Conservation (phyloP, 306 rosid species). For the Betula pendula region DNA sequence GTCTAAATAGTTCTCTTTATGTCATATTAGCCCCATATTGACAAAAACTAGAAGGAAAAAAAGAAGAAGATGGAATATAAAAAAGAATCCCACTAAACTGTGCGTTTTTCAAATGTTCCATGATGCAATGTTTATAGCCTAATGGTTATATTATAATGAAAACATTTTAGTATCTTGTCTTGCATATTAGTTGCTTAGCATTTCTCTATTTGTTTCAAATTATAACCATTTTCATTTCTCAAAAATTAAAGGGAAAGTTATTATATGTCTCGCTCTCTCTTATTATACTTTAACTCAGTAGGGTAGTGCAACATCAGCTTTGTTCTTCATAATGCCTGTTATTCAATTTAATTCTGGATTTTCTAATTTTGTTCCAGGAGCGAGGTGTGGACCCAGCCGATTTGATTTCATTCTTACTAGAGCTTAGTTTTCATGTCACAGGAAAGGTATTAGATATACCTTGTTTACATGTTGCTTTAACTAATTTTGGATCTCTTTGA, state of each 20-base stretch:
- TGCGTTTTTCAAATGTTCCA: too few relatives aligned
- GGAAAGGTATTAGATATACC: slow-evolving; percentile 66
- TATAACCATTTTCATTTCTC: not conserved
- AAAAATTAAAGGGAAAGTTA: not conserved
- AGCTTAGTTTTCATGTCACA: slow-evolving; percentile 94
- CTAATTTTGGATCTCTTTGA: slow-evolving; percentile 4
- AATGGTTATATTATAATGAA: not conserved
- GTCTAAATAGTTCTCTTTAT: too few relatives aligned
- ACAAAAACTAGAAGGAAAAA: too few relatives aligned
- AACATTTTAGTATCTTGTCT: not conserved
- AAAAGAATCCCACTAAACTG: too few relatives aligned
- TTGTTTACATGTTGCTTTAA: slow-evolving; percentile 17
- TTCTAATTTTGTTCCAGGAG: slow-evolving; percentile 58
- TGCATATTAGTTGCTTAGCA: not conserved
- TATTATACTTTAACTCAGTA: not conserved
- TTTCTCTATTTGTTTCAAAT: not conserved
- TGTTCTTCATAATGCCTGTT: slow-evolving; percentile 12
- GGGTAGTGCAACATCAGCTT: slow-evolving; percentile 11
- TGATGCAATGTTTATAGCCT: too few relatives aligned
- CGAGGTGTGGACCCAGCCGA: slow-evolving; percentile 86
- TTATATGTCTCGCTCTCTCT: too few relatives aligned
- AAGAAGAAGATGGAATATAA: too few relatives aligned
- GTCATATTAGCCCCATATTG: too few relatives aligned
- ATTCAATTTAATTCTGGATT: slow-evolving; percentile 19
- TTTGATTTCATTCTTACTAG: slow-evolving; percentile 84